phyloP scores from a whole-genome alignment of 257 asterid species.

The Striga asiatica region DNA sequence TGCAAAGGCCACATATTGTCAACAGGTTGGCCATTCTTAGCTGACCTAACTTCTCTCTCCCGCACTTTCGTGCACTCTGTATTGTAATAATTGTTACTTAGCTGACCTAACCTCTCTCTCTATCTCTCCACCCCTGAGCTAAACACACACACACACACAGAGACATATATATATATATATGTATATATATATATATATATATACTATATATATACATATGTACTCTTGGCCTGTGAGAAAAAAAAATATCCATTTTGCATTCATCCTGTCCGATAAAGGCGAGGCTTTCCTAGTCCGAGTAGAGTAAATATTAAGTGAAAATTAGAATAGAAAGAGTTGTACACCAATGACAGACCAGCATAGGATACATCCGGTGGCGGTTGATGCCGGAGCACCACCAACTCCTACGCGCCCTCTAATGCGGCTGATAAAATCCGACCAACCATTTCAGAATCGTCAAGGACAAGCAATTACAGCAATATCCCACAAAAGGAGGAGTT shows the following conservation, averaged over 20 bases:
- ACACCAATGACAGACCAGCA: slow-evolving; percentile 38
- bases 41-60: slow-evolving; percentile 28
- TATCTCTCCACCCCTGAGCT: neutral
- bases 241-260: slow-evolving; percentile 6
- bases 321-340: neutral
- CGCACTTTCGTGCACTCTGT: too few species aligned
- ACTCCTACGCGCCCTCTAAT: slow-evolving; percentile 28
- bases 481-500: slow-evolving; percentile 24
- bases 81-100: too few species aligned
- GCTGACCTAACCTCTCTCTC: slow-evolving; percentile 37
- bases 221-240: too few species aligned
- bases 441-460: slow-evolving; percentile 19
- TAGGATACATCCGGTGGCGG: slow-evolving; percentile 55
- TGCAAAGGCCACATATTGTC: too few species aligned
- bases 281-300: neutral
- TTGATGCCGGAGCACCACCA: slow-evolving; percentile 32
- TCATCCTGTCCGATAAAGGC: slow-evolving; percentile 2
- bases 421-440: slow-evolving; percentile 30
- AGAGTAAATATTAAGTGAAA: neutral
- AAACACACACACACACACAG: too few species aligned
- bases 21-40: slow-evolving; percentile 18
- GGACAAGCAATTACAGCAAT: slow-evolving; percentile 15
- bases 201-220: too few species aligned
- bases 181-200: too few species aligned
- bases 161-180: too few species aligned